Conservation (phyloP, 768 basidiomycete species). For the Boletus rubescentipes region DNA sequence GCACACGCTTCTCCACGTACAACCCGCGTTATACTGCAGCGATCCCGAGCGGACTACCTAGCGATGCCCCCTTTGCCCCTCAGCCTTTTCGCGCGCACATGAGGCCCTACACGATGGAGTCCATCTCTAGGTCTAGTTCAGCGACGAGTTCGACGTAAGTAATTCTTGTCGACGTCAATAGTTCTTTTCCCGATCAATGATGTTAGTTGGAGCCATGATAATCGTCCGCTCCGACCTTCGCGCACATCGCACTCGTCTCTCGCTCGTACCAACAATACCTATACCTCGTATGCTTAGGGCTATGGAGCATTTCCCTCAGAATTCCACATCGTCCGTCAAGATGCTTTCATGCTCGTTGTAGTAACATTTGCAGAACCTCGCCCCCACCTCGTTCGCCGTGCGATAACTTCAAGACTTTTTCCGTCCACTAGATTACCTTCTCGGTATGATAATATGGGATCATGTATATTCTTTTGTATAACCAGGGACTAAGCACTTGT, state of each 20-base stretch:
- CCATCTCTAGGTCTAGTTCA: conserved; percentile 34
- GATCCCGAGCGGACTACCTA: conserved; percentile 17
- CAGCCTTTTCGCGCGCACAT: conserved; percentile 21
- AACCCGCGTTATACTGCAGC: conserved; percentile 4
- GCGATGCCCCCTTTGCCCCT: conserved; percentile 26
- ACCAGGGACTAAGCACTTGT: conserved; percentile 19
- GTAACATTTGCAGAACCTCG: conserved; percentile 2
- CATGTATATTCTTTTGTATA: conserved; percentile 36
- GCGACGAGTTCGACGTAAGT: conserved; percentile 34
- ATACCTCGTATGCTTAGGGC: conserved; percentile 22
- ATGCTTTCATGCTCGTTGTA: conserved; percentile 21
- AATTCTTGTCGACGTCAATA: background rate
- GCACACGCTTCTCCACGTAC: conserved; percentile 7
- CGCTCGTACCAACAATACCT: conserved; percentile 18
- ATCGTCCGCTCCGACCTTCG: conserved; percentile 17
- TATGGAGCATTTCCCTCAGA: background rate
- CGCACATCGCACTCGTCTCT: conserved; percentile 14
- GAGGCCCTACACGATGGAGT: conserved; percentile 16
- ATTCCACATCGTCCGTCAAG: conserved; percentile 8
- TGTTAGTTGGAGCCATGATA: conserved; percentile 32
- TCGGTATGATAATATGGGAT: conserved; percentile 27
- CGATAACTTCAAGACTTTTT: conserved; percentile 21
- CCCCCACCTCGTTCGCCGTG: conserved; percentile 7
- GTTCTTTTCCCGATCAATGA: conserved; percentile 4
- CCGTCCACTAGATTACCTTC: conserved; percentile 14